Conservation (phyloP, 352 stramenopile species). For the Phytopythium helicoides region DNA sequence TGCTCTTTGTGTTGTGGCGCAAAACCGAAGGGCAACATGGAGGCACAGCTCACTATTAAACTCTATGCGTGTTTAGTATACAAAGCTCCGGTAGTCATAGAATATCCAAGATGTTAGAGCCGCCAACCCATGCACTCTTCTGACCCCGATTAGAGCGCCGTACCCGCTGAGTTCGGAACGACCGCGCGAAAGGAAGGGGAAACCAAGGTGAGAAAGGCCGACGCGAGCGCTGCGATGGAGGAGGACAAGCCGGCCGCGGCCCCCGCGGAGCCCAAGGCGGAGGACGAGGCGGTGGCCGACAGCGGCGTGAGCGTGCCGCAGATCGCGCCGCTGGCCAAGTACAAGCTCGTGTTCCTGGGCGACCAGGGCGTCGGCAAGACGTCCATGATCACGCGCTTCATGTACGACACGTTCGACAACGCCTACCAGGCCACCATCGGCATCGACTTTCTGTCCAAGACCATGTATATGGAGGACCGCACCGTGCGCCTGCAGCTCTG, state of each 20-base stretch:
- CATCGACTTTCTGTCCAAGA: constrained; percentile 99
- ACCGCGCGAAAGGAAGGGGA: background rate
- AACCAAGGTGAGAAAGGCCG: background rate
- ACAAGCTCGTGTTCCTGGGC: constrained; percentile 94
- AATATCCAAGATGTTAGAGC: no score
- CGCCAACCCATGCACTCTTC: no score
- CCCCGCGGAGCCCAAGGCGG: constrained; percentile 18
- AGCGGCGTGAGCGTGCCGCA: constrained; percentile 58
- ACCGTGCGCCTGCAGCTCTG: constrained; percentile 99
- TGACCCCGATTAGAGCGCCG: no score
- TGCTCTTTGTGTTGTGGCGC: no score
- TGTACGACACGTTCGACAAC: constrained; percentile 98
- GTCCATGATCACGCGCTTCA: constrained; percentile 99
- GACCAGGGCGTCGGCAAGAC: constrained; percentile 99
- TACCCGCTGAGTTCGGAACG: background rate
- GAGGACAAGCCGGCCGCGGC: constrained; percentile 15
- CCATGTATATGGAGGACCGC: constrained; percentile 97
- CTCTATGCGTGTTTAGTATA: no score
- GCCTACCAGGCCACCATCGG: constrained; percentile 99
- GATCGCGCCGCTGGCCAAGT: constrained; percentile 92
- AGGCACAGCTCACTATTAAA: no score
- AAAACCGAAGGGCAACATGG: no score
- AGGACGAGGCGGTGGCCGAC: constrained; percentile 13
- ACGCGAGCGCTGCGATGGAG: no score
- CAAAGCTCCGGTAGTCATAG: no score